These are phyloP conservation scores for Talaromyces wortmannii DNA, from an alignment of 495 filamentous ascomycete genomes.

Conservation along the genomic window DNA sequence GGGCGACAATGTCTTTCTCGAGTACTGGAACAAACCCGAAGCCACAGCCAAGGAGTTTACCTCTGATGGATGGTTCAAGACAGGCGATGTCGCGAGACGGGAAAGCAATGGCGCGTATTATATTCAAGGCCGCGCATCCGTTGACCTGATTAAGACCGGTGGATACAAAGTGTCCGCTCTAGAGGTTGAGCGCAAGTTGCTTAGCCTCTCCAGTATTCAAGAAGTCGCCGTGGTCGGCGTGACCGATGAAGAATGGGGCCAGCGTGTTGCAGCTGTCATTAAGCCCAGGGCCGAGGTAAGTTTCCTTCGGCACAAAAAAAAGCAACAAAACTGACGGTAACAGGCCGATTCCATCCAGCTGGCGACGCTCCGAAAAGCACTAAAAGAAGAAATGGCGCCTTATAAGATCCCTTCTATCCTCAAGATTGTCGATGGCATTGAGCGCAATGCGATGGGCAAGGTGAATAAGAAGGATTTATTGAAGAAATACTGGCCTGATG, in stretches of 20 bases:
- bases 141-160: slow-evolving; percentile 40
- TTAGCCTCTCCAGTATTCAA: slow-evolving; percentile 25
- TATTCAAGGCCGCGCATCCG: slow-evolving; percentile 38
- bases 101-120: slow-evolving; percentile 32
- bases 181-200: slow-evolving; percentile 38
- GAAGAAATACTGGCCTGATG: slow-evolving; percentile 36
- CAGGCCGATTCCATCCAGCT: neutral
- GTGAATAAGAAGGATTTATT: slow-evolving; percentile 40
- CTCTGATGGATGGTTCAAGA: slow-evolving; percentile 40
- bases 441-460: slow-evolving; percentile 44
- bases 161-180: slow-evolving; percentile 40
- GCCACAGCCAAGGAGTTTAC: slow-evolving; percentile 36
- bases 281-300: slow-evolving; percentile 33
- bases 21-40: slow-evolving; percentile 37
- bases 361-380: slow-evolving; percentile 19
- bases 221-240: slow-evolving; percentile 38
- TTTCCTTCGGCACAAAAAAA: neutral
- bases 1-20: slow-evolving; percentile 35
- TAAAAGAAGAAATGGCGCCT: slow-evolving; percentile 37
- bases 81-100: slow-evolving; percentile 36
- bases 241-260: slow-evolving; percentile 37
- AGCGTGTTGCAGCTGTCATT: slow-evolving; percentile 36
- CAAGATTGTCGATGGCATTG: slow-evolving; percentile 36
- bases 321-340: too few relatives aligned
- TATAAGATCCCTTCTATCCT: slow-evolving; percentile 41